Percentiles rank a stretch among this genome's conserved stretches.
phyloP scores from a whole-genome alignment of 768 basidiomycete genomes.

The Panus rudis region DNA sequence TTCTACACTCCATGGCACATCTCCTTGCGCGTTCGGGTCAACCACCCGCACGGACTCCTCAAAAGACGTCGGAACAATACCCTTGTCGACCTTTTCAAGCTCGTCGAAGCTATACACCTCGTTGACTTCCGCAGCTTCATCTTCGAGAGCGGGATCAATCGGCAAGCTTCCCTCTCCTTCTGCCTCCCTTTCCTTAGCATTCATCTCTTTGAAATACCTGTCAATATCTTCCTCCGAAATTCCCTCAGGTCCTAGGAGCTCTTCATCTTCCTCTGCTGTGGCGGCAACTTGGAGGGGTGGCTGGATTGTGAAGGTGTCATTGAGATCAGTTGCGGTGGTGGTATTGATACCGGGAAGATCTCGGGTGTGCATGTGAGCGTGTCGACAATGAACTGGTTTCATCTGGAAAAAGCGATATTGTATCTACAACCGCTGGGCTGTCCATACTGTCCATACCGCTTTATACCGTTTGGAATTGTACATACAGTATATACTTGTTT shows the following conservation, averaged over 20 bases:
- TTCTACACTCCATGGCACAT: too few species aligned
- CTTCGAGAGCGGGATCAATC: too few species aligned
- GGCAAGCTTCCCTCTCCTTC: too few species aligned
- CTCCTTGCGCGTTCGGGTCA: not conserved
- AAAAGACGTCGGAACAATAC: not conserved
- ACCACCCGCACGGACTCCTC: not conserved
- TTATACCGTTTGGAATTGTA: too few species aligned
- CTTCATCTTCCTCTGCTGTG: conserved; percentile 1
- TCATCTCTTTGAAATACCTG: too few species aligned
- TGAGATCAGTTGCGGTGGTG: conserved; percentile 1
- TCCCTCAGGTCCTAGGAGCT: too few species aligned
- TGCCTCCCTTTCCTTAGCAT: not conserved
- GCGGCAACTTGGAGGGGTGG: not conserved
- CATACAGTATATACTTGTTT: too few species aligned
- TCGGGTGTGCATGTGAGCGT: conserved; percentile 18
- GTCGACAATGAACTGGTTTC: conserved; percentile 9
- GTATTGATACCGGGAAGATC: conserved; percentile 12
- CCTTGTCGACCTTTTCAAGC: conserved; percentile 1
- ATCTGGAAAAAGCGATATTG: too few species aligned
- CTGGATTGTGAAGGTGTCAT: not conserved
- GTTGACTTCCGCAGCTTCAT: not conserved
- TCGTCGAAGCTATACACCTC: conserved; percentile 3
- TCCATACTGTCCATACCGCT: too few species aligned
- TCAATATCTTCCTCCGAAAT: too few species aligned
- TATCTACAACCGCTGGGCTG: too few species aligned